phyloP scores from a whole-genome alignment of 352 stramenopile species.

The Phytophthora fragariaefolia region DNA sequence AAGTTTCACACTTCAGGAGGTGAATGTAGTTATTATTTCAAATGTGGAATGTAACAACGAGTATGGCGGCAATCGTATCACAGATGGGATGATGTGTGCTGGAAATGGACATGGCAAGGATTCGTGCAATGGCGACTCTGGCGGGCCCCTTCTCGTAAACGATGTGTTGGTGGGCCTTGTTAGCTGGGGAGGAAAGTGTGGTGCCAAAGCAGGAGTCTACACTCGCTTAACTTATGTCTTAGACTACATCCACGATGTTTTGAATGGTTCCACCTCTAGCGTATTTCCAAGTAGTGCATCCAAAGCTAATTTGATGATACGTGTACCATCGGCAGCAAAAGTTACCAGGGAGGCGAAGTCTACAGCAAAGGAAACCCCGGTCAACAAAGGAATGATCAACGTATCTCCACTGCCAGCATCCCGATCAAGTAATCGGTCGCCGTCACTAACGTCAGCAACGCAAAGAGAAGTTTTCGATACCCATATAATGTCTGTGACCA shows the following conservation, averaged over 20 bases:
- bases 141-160: slow-evolving; percentile 54
- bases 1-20: slow-evolving; percentile 45
- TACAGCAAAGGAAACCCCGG: too few species aligned
- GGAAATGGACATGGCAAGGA: slow-evolving; percentile 53
- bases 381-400: too few species aligned
- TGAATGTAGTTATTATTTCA: slow-evolving; percentile 54
- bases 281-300: neutral
- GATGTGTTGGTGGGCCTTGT: slow-evolving; percentile 59
- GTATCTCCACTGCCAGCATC: too few species aligned
- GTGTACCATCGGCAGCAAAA: neutral
- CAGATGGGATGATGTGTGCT: slow-evolving; percentile 64
- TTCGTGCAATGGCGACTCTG: slow-evolving; percentile 71
- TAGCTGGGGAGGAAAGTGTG: slow-evolving; percentile 66
- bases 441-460: too few species aligned
- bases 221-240: slow-evolving; percentile 49
- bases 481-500: too few species aligned
- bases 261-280: slow-evolving; percentile 23
- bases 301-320: neutral
- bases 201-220: slow-evolving; percentile 58
- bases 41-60: slow-evolving; percentile 52
- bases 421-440: too few species aligned
- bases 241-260: slow-evolving; percentile 64
- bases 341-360: neutral
- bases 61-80: slow-evolving; percentile 46
- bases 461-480: too few species aligned